phyloP scores from a whole-genome alignment of 192 early-diverging fungal genomes.

The Entrophospora sp. region DNA sequence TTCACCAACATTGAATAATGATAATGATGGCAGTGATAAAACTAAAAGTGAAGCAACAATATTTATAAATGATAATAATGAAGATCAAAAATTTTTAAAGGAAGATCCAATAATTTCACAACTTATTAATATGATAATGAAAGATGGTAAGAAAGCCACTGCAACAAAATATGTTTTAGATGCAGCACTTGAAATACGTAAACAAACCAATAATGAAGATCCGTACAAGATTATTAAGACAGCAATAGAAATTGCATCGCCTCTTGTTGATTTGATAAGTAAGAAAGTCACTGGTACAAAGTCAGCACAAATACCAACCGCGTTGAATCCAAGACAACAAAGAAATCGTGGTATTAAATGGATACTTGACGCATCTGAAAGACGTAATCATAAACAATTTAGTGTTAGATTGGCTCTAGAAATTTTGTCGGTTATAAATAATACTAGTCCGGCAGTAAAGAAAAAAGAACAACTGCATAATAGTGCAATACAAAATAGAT shows the following conservation, averaged over 20 bases:
- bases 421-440: conserved; percentile 72
- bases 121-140: conserved; percentile 86
- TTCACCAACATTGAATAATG: not conserved
- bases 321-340: conserved; percentile 73
- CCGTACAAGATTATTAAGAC: conserved; percentile 58
- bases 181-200: conserved; percentile 60
- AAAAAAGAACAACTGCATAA: conserved; percentile 77
- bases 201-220: conserved; percentile 50
- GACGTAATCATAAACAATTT: conserved; percentile 54
- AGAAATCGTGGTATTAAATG: conserved; percentile 73
- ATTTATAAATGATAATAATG: not conserved
- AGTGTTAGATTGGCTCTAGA: conserved; percentile 68
- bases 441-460: conserved; percentile 53
- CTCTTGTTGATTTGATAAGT: conserved; percentile 64
- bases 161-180: conserved; percentile 59
- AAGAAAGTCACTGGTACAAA: conserved; percentile 76
- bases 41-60: not conserved
- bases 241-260: conserved; percentile 65
- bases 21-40: not conserved
- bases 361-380: conserved; percentile 69
- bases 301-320: conserved; percentile 65
- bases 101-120: conserved; percentile 63
- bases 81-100: conserved; percentile 33
- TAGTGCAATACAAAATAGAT: conserved; percentile 71
- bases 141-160: conserved; percentile 79